Conservation (phyloP, 2,329 filamentous ascomycete genomes). For the Ophiocordyceps sinensis region DNA sequence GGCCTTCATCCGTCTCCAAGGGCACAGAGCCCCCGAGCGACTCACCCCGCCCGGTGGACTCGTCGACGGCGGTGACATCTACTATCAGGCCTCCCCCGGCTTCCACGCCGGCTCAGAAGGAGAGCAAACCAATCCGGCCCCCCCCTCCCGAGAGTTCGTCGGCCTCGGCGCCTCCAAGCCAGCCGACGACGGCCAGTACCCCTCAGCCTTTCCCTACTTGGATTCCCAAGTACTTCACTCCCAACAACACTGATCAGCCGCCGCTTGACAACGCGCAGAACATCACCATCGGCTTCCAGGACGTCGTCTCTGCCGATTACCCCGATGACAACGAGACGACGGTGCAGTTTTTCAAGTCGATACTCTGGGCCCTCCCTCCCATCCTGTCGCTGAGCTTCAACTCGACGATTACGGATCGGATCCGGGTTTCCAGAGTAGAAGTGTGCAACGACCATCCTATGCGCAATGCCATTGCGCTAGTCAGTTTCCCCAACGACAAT, state of each 20-base stretch:
- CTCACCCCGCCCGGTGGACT: background rate
- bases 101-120: background rate
- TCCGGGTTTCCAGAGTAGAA: constrained; percentile 56
- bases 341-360: constrained; percentile 68
- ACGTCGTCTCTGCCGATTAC: background rate
- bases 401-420: constrained; percentile 22
- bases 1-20: too few relatives aligned
- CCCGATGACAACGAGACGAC: constrained; percentile 53
- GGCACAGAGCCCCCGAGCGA: too few relatives aligned
- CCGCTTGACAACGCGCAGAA: constrained; percentile 47
- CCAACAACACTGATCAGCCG: constrained; percentile 37
- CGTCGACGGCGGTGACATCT: background rate
- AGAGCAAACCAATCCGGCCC: background rate
- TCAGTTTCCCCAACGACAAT: constrained; percentile 50
- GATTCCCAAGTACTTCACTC: constrained; percentile 63
- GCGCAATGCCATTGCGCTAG: constrained; percentile 56
- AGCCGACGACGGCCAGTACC: constrained; percentile 24
- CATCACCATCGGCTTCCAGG: constrained; percentile 35
- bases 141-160: constrained; percentile 3
- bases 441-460: constrained; percentile 59
- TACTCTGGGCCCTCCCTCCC: constrained; percentile 52
- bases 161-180: constrained; percentile 16
- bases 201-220: constrained; percentile 44
- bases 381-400: background rate
- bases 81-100: background rate